Conservation (phyloP, 140 eudicot species). For the Ambrosia hybrid region DNA sequence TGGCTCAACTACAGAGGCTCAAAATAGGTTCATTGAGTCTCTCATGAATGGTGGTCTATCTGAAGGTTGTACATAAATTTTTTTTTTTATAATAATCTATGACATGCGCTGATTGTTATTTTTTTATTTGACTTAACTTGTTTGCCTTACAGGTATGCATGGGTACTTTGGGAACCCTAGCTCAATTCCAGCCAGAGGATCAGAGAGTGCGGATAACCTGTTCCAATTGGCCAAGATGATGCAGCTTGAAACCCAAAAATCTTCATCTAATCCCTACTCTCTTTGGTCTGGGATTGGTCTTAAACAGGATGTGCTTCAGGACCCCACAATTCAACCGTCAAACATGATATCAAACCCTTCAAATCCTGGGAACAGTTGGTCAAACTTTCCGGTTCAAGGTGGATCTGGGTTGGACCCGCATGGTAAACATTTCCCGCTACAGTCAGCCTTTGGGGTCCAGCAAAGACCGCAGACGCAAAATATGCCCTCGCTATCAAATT, state of each 20-base stretch:
- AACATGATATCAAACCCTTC: constrained; percentile 46
- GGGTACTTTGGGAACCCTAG: constrained; percentile 55
- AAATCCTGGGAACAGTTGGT: constrained; percentile 65
- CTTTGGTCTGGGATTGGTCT: constrained; percentile 65
- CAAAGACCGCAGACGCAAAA: constrained; percentile 62
- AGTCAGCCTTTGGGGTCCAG: constrained; percentile 52
- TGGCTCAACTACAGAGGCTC: constrained; percentile 62
- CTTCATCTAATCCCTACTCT: constrained; percentile 53
- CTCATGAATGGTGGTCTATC: constrained; percentile 43
- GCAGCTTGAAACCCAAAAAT: constrained; percentile 74
- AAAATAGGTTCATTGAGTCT: constrained; percentile 76
- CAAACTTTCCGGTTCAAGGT: constrained; percentile 64
- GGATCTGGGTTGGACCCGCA: constrained; percentile 57
- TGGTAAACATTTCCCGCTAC: constrained; percentile 50
- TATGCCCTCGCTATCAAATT: constrained; percentile 38
- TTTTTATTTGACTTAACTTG: not conserved
- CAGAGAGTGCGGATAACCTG: constrained; percentile 58
- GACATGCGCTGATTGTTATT: not conserved
- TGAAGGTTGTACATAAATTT: constrained; percentile 42
- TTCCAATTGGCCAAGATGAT: constrained; percentile 61
- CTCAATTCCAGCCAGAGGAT: constrained; percentile 50
- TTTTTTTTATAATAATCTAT: not conserved
- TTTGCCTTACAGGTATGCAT: constrained; percentile 57
- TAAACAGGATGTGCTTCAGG: constrained; percentile 46
- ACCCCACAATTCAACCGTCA: constrained; percentile 46